phyloP scores from a whole-genome alignment of 1,284 basidiomycete species.

The Dichomitus squalens region DNA sequence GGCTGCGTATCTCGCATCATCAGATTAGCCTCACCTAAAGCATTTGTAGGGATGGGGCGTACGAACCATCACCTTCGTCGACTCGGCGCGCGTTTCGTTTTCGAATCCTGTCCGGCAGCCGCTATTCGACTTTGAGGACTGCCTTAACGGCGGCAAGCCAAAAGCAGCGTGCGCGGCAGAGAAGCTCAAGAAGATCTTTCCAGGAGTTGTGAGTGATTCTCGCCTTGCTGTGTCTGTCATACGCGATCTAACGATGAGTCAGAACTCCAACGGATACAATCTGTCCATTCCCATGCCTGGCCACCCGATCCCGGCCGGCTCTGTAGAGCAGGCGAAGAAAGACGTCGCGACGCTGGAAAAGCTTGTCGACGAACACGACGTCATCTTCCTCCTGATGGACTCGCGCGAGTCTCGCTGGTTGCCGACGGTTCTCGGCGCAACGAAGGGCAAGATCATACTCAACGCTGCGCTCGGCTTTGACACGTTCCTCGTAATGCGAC shows the following conservation, averaged over 20 bases:
- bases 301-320: slow-evolving; percentile 77
- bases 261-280: slow-evolving; percentile 80
- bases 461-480: slow-evolving; percentile 98
- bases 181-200: slow-evolving; percentile 87
- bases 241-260: not conserved
- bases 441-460: slow-evolving; percentile 90
- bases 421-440: slow-evolving; percentile 85
- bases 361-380: slow-evolving; percentile 86
- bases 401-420: slow-evolving; percentile 96
- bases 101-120: slow-evolving; percentile 98
- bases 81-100: slow-evolving; percentile 90
- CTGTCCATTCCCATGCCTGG: slow-evolving; percentile 97
- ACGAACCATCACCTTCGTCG: slow-evolving; percentile 90
- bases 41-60: slow-evolving; percentile 91
- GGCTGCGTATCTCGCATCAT: slow-evolving; percentile 19
- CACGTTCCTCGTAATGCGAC: slow-evolving; percentile 95
- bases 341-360: slow-evolving; percentile 76
- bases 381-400: slow-evolving; percentile 95
- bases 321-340: slow-evolving; percentile 58
- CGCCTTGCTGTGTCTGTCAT: not conserved
- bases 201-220: slow-evolving; percentile 74
- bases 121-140: slow-evolving; percentile 94
- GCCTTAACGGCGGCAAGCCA: slow-evolving; percentile 89
- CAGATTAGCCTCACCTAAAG: not conserved
- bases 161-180: slow-evolving; percentile 94